phyloP scores from a whole-genome alignment of 1,284 basidiomycete genomes.

The Lentinula novae-zelandiae region DNA sequence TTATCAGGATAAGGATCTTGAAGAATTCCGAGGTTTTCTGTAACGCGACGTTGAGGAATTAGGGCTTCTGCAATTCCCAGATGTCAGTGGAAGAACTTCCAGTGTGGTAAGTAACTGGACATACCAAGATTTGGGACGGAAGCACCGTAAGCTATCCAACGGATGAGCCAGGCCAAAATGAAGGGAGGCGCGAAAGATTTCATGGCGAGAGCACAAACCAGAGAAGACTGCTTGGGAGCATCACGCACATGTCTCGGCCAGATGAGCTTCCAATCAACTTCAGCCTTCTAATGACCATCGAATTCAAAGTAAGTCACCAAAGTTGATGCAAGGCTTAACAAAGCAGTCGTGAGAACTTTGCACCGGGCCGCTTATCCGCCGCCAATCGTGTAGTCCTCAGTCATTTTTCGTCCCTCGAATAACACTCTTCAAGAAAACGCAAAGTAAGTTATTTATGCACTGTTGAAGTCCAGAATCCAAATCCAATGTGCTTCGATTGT shows the following conservation, averaged over 20 bases:
- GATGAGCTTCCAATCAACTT: background rate
- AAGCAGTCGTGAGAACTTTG: too few species aligned
- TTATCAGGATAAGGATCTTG: conserved; percentile 48
- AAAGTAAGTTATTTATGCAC: background rate
- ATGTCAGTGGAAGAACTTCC: background rate
- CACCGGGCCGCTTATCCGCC: background rate
- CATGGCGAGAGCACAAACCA: background rate
- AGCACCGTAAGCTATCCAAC: background rate
- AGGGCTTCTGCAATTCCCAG: background rate
- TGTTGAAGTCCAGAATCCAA: background rate
- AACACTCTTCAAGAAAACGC: background rate
- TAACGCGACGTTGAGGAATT: background rate
- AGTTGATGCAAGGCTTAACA: background rate
- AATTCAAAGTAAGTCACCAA: background rate
- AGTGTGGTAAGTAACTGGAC: background rate
- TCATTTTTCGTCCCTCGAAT: background rate
- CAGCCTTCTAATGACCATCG: background rate
- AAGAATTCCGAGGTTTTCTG: background rate
- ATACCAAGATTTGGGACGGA: background rate
- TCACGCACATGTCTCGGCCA: background rate
- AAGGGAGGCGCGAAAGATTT: background rate
- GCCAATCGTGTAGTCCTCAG: background rate
- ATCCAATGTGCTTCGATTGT: background rate
- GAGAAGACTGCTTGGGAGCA: background rate
- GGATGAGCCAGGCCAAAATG: background rate